phyloP scores from a whole-genome alignment of 441 rosid species.

The Flueggea neowawraea region DNA sequence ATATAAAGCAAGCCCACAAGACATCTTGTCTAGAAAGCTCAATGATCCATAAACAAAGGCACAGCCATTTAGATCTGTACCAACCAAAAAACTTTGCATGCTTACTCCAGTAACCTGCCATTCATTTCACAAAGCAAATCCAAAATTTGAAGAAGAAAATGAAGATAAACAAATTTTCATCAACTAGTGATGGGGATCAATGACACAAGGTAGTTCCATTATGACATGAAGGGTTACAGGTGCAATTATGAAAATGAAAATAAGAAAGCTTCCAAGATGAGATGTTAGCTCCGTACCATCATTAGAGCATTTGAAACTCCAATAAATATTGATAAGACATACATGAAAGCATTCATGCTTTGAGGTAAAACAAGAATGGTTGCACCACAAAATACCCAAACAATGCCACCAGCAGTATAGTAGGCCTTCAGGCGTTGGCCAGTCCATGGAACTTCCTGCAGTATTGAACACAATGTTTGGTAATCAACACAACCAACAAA shows the following conservation, averaged over 20 bases:
- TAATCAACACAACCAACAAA: conserved; percentile 2
- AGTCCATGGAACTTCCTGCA: conserved; percentile 88
- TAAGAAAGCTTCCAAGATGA: background rate
- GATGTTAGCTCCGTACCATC: conserved; percentile 45
- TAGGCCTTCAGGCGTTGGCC: conserved; percentile 77
- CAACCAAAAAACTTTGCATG: conserved; percentile 89
- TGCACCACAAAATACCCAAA: conserved; percentile 82
- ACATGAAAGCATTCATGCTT: conserved; percentile 54
- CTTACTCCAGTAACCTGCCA: conserved; percentile 86
- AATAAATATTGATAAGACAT: conserved; percentile 57
- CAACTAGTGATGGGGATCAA: background rate
- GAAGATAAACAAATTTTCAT: background rate
- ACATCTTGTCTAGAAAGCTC: conserved; percentile 90
- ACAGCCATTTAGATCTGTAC: conserved; percentile 80
- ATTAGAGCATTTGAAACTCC: conserved; percentile 89
- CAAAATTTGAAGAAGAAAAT: conserved; percentile 2
- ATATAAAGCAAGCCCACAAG: conserved; percentile 84
- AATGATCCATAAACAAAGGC: conserved; percentile 96
- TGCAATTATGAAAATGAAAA: too few relatives aligned
- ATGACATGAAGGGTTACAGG: too few relatives aligned
- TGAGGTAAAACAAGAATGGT: conserved; percentile 62
- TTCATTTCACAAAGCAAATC: background rate
- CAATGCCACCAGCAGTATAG: conserved; percentile 83
- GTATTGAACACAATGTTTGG: background rate
- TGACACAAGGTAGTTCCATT: too few relatives aligned